Evolutionary conservation across 1,284 basidiomycete species (phyloP).

Genomic region (Apiotrichum sp.): DNA sequence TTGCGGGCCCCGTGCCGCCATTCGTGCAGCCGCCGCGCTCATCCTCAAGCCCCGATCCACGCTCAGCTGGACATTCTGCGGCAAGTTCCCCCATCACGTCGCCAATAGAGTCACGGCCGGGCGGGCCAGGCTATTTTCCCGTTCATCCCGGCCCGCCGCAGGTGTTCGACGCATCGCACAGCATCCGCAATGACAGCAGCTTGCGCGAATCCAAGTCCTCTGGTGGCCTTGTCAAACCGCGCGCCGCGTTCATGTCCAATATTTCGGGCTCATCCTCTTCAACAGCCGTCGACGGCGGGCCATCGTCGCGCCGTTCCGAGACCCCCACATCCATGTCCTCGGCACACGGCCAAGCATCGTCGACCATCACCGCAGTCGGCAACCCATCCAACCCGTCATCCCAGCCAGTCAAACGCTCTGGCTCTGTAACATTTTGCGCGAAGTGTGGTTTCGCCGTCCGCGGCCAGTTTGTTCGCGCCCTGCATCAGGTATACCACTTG

Average conservation of each 20-base stretch:
- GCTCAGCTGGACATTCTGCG: constrained; percentile 10
- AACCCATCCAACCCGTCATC: background rate
- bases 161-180: constrained; percentile 1
- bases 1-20: background rate
- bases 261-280: background rate
- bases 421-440: constrained; percentile 37
- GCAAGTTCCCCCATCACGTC: constrained; percentile 21
- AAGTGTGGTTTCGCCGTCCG: constrained; percentile 44
- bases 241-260: constrained; percentile 2
- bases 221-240: background rate
- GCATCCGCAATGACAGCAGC: background rate
- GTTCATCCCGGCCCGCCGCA: background rate
- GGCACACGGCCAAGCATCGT: constrained; percentile 2
- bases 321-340: constrained; percentile 13
- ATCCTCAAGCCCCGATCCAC: constrained; percentile 35
- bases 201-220: no score
- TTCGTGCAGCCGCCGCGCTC: constrained; percentile 27
- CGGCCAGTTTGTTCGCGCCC: constrained; percentile 91
- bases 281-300: background rate
- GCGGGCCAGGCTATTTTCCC: background rate
- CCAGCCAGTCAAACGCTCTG: constrained; percentile 10
- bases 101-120: constrained; percentile 15
- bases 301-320: constrained; percentile 9
- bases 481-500: constrained; percentile 89
- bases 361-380: background rate